Base-by-base conservation (phyloP, 2,329 filamentous ascomycete species). In the Drechmeria coniospora region DNA sequence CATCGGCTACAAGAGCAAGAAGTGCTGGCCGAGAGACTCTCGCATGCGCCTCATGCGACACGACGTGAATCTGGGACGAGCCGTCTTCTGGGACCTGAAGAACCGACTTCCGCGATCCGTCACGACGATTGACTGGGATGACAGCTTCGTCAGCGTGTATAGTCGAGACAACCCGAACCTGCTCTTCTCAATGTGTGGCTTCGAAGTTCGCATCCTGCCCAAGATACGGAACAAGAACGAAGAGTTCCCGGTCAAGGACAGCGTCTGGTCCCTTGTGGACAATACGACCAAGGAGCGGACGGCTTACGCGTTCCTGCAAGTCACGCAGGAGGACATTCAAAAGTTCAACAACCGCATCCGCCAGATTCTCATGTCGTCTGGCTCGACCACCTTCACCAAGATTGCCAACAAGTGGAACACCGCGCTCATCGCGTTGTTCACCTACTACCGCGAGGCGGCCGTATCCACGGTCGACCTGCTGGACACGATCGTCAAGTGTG, bases 321-420 rank as follows among this genome's bases (percentile, higher is more conserved):
- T 98, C 14, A 95, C 90, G 0, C 87, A 95, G 46, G 90, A 95
- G 48, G 90, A 98, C 46, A 87, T 98, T 26, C 79, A 87, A 39
- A 95, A 95, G 55, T 98, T 98, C 65, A 98, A 98, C 57, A 98
- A 98, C 53, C 77, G 92, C 23, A 98, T 98, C 46, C 75, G 90
- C 33, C 90, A 98, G 47, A 98, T 98, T 49, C 66, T 98, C 31
- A 98, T 98, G 90, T 95, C 87, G 8, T 95, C 90, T 32, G 92
- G 90, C n/a, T 93, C 83, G 5, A 98, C 90, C 0, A 98, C 90
- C 0, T 98, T 98, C 58, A 98, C 90, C 25, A 98, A 98, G 68
- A 98, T 98, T 46, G 90, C 92, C 25, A 98, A 98, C 59, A 98
- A 98, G 59, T 98, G 92, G 90, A 98, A 98, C 56, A 98, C 90